phyloP scores from a whole-genome alignment of 2,329 filamentous ascomycete species.

The Aspergillus sp. region DNA sequence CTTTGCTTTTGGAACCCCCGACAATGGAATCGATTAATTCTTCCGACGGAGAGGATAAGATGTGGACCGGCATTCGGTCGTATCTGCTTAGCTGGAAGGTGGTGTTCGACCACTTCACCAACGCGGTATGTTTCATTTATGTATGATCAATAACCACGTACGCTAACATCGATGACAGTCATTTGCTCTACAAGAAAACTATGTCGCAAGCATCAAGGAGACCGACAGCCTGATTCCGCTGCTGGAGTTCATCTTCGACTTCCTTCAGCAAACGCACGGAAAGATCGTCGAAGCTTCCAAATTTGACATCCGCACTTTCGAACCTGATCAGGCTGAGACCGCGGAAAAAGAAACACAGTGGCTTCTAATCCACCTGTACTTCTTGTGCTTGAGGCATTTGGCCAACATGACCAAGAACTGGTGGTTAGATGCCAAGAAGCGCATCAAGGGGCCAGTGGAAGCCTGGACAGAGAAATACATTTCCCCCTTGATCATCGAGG shows the following conservation, averaged over 20 bases:
- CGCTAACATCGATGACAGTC: slow-evolving; percentile 44
- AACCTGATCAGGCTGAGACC: slow-evolving; percentile 53
- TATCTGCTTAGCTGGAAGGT: slow-evolving; percentile 88
- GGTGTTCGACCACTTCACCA: slow-evolving; percentile 76
- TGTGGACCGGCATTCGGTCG: slow-evolving; percentile 63
- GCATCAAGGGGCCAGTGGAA: slow-evolving; percentile 73
- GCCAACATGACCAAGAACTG: slow-evolving; percentile 75
- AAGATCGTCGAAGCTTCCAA: slow-evolving; percentile 64
- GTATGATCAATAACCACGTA: not conserved
- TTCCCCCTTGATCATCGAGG: slow-evolving; percentile 35
- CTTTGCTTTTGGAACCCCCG: slow-evolving; percentile 72
- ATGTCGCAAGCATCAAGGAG: slow-evolving; percentile 70
- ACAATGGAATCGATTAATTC: slow-evolving; percentile 61
- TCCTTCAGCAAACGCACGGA: slow-evolving; percentile 70
- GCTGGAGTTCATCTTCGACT: slow-evolving; percentile 73
- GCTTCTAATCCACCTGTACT: slow-evolving; percentile 81
- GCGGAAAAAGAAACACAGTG: slow-evolving; percentile 71
- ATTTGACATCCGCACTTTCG: slow-evolving; percentile 61
- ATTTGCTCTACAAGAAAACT: slow-evolving; percentile 74
- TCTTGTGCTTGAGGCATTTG: slow-evolving; percentile 67
- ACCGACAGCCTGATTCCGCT: slow-evolving; percentile 62
- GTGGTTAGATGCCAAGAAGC: slow-evolving; percentile 73
- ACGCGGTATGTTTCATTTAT: slow-evolving; percentile 44
- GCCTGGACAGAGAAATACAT: slow-evolving; percentile 74
- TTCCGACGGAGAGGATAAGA: slow-evolving; percentile 55